Evolutionary conservation across 306 rosid genomes (phyloP).

Genomic region (Cotoneaster glaucophyllus): DNA sequence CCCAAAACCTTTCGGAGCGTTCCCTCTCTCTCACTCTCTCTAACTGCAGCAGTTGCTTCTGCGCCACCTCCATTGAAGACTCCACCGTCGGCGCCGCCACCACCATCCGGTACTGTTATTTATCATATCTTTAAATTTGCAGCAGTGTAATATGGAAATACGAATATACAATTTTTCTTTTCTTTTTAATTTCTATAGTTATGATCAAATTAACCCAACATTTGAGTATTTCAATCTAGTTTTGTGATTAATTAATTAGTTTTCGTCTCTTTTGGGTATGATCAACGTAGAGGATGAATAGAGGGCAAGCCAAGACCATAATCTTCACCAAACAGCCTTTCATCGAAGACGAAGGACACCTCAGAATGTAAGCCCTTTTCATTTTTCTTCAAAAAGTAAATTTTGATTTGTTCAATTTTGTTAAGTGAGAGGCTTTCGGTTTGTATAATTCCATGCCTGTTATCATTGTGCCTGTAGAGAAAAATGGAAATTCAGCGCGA

Average conservation of each 20-base stretch:
- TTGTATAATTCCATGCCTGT: not conserved
- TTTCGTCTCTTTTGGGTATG: not conserved
- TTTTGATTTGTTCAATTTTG: not conserved
- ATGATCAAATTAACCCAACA: not conserved
- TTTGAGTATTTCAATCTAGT: not conserved
- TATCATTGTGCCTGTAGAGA: conserved; percentile 30
- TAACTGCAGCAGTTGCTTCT: too few species aligned
- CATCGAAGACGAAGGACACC: conserved; percentile 65
- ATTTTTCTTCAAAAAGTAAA: not conserved
- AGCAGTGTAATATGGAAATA: not conserved
- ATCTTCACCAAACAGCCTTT: conserved; percentile 70
- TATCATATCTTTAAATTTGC: not conserved
- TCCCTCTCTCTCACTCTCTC: not conserved
- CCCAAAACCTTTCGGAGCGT: not conserved
- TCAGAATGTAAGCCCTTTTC: conserved; percentile 41
- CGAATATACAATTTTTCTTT: not conserved
- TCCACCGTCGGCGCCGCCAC: not conserved
- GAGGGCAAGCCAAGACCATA: conserved; percentile 34
- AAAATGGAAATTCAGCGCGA: conserved; percentile 50
- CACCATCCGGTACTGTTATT: not conserved
- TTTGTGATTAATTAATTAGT: not conserved
- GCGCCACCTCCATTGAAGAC: not conserved
- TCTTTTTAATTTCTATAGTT: not conserved
- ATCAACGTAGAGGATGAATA: conserved; percentile 26
- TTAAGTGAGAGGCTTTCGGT: not conserved